Evolutionary conservation across 2,329 filamentous ascomycete species (phyloP).

Genomic region (Fusarium cicatricum): DNA sequence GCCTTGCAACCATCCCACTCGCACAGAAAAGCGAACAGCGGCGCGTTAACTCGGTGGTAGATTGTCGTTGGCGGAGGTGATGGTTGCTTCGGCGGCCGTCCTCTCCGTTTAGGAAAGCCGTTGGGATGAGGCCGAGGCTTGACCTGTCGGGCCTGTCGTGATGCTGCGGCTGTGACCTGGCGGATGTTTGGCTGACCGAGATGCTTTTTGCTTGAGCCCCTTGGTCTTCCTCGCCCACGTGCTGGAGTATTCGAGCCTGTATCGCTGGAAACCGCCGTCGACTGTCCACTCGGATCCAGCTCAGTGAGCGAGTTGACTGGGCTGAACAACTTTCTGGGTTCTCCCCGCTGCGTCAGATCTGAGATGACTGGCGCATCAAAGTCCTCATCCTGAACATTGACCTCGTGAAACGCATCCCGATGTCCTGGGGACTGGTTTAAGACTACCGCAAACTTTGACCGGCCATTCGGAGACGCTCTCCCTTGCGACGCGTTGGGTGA

Average conservation of each 20-base stretch:
- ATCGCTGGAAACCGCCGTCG: conserved; percentile 9
- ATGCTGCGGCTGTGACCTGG: conserved; percentile 28
- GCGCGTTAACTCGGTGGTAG: conserved; percentile 53
- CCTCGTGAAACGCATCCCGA: conserved; percentile 1
- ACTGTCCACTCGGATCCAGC: conserved; percentile 3
- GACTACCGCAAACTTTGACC: conserved; percentile 31
- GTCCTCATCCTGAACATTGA: conserved; percentile 11
- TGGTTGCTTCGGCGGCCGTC: conserved; percentile 52
- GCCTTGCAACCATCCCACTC: conserved; percentile 68
- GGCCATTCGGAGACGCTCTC: neutral
- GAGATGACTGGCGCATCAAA: conserved; percentile 26
- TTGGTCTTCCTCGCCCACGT: conserved; percentile 54
- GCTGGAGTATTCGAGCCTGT: conserved; percentile 6
- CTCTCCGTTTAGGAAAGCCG: conserved; percentile 49
- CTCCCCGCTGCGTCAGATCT: conserved; percentile 30
- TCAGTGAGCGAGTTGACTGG: neutral
- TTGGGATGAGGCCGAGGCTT: conserved; percentile 40
- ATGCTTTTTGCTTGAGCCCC: conserved; percentile 52
- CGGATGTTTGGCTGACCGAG: conserved; percentile 31
- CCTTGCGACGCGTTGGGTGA: neutral
- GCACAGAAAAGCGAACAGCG: conserved; percentile 63
- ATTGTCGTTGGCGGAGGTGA: conserved; percentile 51
- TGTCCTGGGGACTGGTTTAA: conserved; percentile 25
- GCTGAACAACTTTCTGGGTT: conserved; percentile 12
- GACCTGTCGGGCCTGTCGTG: conserved; percentile 37